These are phyloP conservation scores for Gossypium raimondii DNA, from an alignment of 345 rosid species.

Conservation along the genomic window DNA sequence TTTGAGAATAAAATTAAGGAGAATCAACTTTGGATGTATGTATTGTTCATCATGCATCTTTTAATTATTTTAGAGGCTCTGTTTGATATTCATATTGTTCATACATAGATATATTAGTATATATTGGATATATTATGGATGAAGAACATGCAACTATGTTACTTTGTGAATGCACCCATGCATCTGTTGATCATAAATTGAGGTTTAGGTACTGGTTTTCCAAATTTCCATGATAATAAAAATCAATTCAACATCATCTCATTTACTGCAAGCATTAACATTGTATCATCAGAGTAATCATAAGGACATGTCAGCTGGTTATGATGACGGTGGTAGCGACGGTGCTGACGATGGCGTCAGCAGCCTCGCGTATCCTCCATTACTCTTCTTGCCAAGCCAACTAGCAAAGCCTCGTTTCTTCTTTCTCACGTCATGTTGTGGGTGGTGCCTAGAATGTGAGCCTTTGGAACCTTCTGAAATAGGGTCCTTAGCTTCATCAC, in stretches of 20 bases:
- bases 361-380: neutral
- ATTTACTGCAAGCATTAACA: conserved; percentile 19
- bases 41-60: too few relatives aligned
- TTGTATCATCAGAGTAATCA: conserved; percentile 18
- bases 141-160: neutral
- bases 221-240: neutral
- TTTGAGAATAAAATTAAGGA: neutral
- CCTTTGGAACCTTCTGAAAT: neutral
- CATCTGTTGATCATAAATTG: conserved; percentile 2
- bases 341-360: neutral
- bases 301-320: conserved; percentile 17
- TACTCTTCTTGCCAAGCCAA: neutral
- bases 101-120: too few relatives aligned
- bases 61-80: too few relatives aligned
- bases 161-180: conserved; percentile 24
- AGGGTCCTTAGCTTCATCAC: neutral
- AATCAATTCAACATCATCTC: neutral
- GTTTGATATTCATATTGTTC: too few relatives aligned
- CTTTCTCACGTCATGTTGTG: neutral
- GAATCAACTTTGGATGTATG: neutral
- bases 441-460: neutral
- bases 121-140: too few relatives aligned
- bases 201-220: too few relatives aligned
- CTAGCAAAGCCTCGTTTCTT: neutral
- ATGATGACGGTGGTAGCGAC: neutral